A percentile compares a stretch with the other conserved stretches of the same genome.
These are phyloP conservation scores for Pestalotiopsis sp. DNA, from an alignment of 2,329 filamentous ascomycete genomes.

Conservation along the genomic window DNA sequence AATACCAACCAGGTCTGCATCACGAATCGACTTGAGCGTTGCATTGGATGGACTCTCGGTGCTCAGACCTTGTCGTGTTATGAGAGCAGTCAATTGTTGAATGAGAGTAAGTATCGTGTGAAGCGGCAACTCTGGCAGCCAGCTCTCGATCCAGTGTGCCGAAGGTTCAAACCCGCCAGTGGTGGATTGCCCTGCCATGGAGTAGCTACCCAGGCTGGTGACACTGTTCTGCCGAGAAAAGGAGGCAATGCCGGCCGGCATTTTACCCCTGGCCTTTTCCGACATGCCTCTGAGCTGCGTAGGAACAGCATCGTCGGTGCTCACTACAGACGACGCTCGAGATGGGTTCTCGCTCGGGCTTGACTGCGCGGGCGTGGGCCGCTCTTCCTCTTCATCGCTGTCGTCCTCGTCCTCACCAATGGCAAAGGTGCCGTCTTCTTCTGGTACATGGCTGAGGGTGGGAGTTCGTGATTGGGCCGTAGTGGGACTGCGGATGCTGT, in stretches of 20 bases:
- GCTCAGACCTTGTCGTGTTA: constrained; percentile 52
- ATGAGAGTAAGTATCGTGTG: constrained; percentile 83
- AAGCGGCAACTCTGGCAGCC: constrained; percentile 87
- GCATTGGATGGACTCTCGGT: constrained; percentile 44
- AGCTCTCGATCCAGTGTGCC: constrained; percentile 84
- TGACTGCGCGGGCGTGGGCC: constrained; percentile 60
- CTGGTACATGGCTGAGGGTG: constrained; percentile 67
- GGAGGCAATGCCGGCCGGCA: constrained; percentile 77
- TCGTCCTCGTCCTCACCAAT: constrained; percentile 81
- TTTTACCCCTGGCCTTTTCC: constrained; percentile 94
- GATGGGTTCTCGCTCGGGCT: constrained; percentile 64
- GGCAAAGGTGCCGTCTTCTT: constrained; percentile 79
- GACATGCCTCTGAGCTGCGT: constrained; percentile 89
- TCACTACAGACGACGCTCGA: constrained; percentile 67
- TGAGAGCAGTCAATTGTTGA: constrained; percentile 58
- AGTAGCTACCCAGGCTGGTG: constrained; percentile 71
- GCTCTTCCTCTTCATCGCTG: constrained; percentile 48
- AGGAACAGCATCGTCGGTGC: constrained; percentile 76
- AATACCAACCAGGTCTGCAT: constrained; percentile 67
- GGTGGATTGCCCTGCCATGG: constrained; percentile 55
- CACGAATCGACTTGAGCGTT: constrained; percentile 55
- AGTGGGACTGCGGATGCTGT: constrained; percentile 66
- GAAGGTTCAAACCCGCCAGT: constrained; percentile 74
- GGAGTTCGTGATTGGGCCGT: constrained; percentile 52
- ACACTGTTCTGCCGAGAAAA: constrained; percentile 92